Conservation (phyloP, 257 asterid species). For the Nicotiana noctiflora region DNA sequence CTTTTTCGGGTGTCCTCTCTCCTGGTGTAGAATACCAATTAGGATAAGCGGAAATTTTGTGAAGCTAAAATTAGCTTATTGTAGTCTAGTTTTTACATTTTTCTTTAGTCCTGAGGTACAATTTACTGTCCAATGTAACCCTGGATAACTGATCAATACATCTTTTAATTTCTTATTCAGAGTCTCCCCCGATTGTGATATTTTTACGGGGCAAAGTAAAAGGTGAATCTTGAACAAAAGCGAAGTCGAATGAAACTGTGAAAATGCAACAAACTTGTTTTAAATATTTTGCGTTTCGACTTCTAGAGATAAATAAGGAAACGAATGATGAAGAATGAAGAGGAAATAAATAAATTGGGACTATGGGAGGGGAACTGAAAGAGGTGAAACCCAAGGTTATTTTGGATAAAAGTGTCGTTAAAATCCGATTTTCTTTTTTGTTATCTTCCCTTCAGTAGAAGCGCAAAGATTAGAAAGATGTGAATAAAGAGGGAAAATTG, state of each 20-base stretch:
- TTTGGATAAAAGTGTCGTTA: background rate
- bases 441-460: background rate
- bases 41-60: slow-evolving; percentile 11
- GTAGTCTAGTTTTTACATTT: slow-evolving; percentile 1
- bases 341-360: background rate
- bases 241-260: background rate
- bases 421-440: too few relatives aligned
- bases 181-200: background rate
- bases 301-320: background rate
- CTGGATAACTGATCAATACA: background rate
- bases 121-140: slow-evolving; percentile 1
- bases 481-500: too few relatives aligned
- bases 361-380: background rate
- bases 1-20: background rate
- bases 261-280: background rate
- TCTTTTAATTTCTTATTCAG: background rate
- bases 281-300: background rate
- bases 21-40: background rate
- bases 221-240: background rate
- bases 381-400: background rate
- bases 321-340: background rate
- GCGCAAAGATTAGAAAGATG: too few relatives aligned
- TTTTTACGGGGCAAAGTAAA: background rate
- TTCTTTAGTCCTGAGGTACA: background rate
- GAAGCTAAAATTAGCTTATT: background rate